Conservation (phyloP, 768 basidiomycete genomes). For the Albatrellus ellisii region DNA sequence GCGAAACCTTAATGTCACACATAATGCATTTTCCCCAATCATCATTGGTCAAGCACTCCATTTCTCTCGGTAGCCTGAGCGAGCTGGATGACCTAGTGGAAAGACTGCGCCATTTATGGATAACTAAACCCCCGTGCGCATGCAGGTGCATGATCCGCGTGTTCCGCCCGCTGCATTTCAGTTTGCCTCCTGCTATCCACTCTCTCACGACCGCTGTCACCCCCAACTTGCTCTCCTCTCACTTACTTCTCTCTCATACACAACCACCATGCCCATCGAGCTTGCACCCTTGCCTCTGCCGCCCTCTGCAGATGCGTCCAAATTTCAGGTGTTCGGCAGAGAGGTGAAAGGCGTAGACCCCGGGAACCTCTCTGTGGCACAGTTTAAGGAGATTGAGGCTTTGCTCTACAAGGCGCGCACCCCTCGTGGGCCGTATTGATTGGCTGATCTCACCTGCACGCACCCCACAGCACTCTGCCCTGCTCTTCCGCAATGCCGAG, state of each 20-base stretch:
- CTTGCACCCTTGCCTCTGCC: constrained; percentile 57
- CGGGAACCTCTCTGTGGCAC: constrained; percentile 39
- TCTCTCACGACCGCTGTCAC: background rate
- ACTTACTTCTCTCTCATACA: background rate
- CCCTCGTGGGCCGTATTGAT: background rate
- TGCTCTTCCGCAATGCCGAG: constrained; percentile 60
- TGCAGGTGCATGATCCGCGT: too few species aligned
- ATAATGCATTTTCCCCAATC: too few species aligned
- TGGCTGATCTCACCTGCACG: background rate
- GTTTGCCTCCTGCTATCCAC: too few species aligned
- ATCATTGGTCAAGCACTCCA: too few species aligned
- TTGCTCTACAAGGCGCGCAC: constrained; percentile 62
- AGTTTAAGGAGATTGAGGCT: constrained; percentile 55
- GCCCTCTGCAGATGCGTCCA: constrained; percentile 50
- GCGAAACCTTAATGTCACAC: too few species aligned
- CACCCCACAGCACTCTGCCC: constrained; percentile 42
- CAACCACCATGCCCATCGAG: constrained; percentile 47
- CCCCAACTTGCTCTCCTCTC: background rate
- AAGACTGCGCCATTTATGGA: too few species aligned
- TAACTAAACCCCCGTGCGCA: too few species aligned
- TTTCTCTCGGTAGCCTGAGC: too few species aligned
- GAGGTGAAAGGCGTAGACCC: constrained; percentile 68
- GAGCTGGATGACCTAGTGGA: too few species aligned
- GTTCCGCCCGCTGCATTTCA: too few species aligned
- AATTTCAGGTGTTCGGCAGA: constrained; percentile 62